Evolutionary conservation across 306 rosid genomes (phyloP).

Genomic region (Cyclanthera cordifolia): DNA sequence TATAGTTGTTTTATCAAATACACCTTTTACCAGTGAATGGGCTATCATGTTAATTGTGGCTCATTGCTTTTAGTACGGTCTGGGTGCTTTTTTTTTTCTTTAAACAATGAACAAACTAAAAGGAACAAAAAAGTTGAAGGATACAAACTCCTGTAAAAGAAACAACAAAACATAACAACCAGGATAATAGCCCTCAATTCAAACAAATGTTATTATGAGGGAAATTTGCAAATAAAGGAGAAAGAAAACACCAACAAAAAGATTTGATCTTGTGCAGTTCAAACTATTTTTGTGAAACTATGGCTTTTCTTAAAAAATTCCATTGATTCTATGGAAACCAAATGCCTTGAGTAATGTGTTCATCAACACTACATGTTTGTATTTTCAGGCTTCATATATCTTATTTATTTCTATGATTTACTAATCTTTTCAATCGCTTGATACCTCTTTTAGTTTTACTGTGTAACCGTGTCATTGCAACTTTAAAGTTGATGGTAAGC

Average conservation of each 20-base stretch:
- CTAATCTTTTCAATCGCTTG: neutral
- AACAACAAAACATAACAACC: neutral
- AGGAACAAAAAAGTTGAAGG: too few relatives aligned
- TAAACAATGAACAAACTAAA: too few relatives aligned
- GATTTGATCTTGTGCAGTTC: neutral
- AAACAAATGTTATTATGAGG: too few relatives aligned
- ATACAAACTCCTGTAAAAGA: too few relatives aligned
- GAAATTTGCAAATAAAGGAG: neutral
- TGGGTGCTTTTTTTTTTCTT: too few relatives aligned
- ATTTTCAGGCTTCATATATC: neutral
- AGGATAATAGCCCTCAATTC: neutral
- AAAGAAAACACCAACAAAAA: neutral
- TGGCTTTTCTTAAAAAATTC: neutral
- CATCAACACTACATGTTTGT: neutral
- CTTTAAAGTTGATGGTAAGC: conserved; percentile 2
- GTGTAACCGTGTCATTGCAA: neutral
- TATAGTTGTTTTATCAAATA: too few relatives aligned
- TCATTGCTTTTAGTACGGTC: neutral
- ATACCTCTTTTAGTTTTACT: neutral
- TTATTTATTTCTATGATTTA: neutral
- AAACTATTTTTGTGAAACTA: neutral
- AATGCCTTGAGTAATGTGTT: neutral
- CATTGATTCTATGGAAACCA: neutral
- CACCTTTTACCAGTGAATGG: too few relatives aligned
- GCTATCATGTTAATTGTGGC: neutral